Evolutionary conservation across 345 rosid genomes (phyloP), one percentile per base, ranked within the genome.

Genomic region (Corchorus olitorius): DNA sequence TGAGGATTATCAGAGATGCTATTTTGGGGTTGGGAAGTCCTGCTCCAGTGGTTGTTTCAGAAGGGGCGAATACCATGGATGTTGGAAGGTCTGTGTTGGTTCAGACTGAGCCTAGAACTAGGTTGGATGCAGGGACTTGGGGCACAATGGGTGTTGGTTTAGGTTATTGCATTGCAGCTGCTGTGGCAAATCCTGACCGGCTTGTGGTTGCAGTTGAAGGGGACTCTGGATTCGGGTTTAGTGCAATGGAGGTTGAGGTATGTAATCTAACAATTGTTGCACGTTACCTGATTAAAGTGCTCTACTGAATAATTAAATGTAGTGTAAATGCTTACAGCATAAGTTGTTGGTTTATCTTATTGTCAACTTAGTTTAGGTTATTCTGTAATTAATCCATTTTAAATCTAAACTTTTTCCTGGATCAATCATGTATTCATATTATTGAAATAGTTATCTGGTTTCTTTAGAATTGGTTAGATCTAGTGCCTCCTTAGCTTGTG

Each of bases 41-140:
- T 71, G 91, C 97, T 39, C 99, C 99, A 4, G 77, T 96, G 53
- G 78, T 93, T 76, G 97, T 93, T 65, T 93, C 99, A 0, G 98
- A 96, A 80, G 99, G 99, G 53, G 97, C 99, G 0, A 96, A 96
- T 75, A 96, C 99, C 1, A 96, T 96, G 99, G 99, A 96, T 81
- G 89, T 93, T 72, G 99, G 98, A 13, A 89, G 99, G 81, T 86
- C 95, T 5, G 99, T 96, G 73, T 76, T 96, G 84, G 94, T 96
- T 78, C 99, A 96, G 85, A 93, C 87, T 4, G 98, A 96, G 88
- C 97, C 99, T 1, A 90, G 99, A 87, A 91, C 97, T 48, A 88
- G 98, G 87, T 83, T 96, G 85, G 99, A 96, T 93, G 99, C 99
- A 54, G 99, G 99, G 73, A 91, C 99, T 73, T 93, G 98, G 99